Evolutionary conservation across 1,139 yeast species (phyloP).

Genomic region (Pichiaceae sp.): DNA sequence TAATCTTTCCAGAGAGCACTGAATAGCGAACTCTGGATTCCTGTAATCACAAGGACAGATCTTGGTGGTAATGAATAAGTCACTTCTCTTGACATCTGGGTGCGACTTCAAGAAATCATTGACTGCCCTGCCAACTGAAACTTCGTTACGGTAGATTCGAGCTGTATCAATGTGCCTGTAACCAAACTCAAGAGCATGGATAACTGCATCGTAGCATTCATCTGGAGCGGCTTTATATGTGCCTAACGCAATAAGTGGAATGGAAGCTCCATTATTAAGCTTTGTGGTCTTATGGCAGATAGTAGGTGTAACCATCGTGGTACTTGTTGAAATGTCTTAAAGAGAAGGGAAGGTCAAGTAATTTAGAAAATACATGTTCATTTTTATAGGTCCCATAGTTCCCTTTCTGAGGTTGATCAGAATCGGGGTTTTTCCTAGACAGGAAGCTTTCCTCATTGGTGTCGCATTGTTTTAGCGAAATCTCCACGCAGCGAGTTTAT

Average conservation of each 20-base stretch:
- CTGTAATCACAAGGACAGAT: background rate
- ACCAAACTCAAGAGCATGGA: slow-evolving; percentile 57
- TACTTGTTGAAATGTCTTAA: no score
- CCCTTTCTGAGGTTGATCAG: no score
- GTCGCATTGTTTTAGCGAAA: no score
- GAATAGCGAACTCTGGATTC: slow-evolving; percentile 6
- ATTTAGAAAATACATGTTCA: no score
- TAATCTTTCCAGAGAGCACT: slow-evolving; percentile 24
- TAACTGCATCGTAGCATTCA: slow-evolving; percentile 54
- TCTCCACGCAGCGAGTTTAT: no score
- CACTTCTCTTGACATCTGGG: slow-evolving; percentile 60
- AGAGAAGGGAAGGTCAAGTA: no score
- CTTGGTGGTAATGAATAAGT: slow-evolving; percentile 72
- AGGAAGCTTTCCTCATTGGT: no score
- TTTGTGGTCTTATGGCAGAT: background rate
- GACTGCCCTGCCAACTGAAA: slow-evolving; percentile 58
- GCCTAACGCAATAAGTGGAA: slow-evolving; percentile 26
- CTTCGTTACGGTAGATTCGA: slow-evolving; percentile 58
- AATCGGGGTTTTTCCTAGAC: no score
- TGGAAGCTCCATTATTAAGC: slow-evolving; percentile 32
- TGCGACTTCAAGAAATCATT: slow-evolving; percentile 27
- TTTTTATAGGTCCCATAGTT: no score
- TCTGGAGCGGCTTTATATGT: slow-evolving; percentile 56
- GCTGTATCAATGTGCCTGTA: slow-evolving; percentile 81
- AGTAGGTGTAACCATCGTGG: background rate